Evolutionary conservation across 2,329 filamentous ascomycete species (phyloP).

Genomic region (Lachnellula subtilissima): DNA sequence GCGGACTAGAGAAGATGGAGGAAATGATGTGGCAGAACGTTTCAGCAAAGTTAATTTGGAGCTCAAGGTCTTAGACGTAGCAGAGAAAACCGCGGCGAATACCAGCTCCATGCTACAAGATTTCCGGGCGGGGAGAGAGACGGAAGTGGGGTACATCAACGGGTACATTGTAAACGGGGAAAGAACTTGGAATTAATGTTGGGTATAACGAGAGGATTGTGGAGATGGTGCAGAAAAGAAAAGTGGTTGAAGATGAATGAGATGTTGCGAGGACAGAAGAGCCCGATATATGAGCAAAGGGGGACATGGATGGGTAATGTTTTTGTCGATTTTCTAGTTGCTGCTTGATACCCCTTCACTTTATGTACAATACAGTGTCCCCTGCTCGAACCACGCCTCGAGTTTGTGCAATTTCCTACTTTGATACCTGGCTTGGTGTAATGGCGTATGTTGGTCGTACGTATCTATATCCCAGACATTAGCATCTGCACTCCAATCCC

Average conservation of each 20-base stretch:
- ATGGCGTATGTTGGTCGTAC: conserved; percentile 76
- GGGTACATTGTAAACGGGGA: conserved; percentile 43
- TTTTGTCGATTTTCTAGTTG: background rate
- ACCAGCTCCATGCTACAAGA: conserved; percentile 61
- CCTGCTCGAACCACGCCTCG: background rate
- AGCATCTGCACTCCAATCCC: background rate
- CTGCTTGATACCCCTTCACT: background rate
- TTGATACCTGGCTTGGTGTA: conserved; percentile 46
- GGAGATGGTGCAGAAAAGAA: conserved; percentile 38
- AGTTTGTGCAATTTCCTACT: conserved; percentile 12
- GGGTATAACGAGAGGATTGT: conserved; percentile 40
- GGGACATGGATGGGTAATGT: background rate
- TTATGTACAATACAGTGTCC: background rate
- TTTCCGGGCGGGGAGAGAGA: conserved; percentile 44
- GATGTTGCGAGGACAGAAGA: background rate
- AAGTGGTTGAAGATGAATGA: conserved; percentile 29
- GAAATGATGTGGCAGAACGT: conserved; percentile 23
- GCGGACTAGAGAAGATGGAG: conserved; percentile 16
- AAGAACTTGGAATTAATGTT: conserved; percentile 30
- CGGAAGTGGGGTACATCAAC: conserved; percentile 56
- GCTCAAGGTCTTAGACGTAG: conserved; percentile 43
- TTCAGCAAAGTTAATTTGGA: conserved; percentile 33
- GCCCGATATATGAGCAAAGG: background rate
- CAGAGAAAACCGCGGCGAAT: conserved; percentile 47
- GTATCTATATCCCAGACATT: conserved; percentile 49